These are phyloP conservation scores for Hypoxylon crocopeplum DNA, from an alignment of 495 filamentous ascomycete genomes.

Conservation along the genomic window DNA sequence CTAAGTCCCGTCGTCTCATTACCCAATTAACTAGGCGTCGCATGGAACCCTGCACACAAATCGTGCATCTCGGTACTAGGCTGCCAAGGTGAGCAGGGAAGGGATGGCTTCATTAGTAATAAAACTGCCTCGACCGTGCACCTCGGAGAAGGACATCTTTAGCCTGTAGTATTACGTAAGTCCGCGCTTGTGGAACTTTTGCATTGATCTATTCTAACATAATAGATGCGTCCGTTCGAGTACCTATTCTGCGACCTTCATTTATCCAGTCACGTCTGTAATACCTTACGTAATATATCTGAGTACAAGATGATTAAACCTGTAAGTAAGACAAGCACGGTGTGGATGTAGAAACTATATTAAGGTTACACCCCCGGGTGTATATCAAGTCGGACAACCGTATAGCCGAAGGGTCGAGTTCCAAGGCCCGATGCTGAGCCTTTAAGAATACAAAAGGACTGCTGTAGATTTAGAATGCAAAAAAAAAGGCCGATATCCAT, in stretches of 20 bases:
- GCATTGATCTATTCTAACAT: too few species aligned
- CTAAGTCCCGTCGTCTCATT: conserved; percentile 29
- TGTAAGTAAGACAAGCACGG: conserved; percentile 1
- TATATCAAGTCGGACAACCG: conserved; percentile 10
- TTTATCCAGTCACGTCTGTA: conserved; percentile 14
- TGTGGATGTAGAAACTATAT: conserved; percentile 4
- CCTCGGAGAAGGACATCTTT: conserved; percentile 10
- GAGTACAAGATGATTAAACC: conserved; percentile 5
- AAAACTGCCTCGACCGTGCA: conserved; percentile 5
- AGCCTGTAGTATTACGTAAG: conserved; percentile 35
- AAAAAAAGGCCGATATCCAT: conserved; percentile 27
- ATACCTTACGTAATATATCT: conserved; percentile 25
- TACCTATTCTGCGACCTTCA: conserved; percentile 1
- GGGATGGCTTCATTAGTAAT: conserved; percentile 21
- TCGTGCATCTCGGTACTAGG: conserved; percentile 32
- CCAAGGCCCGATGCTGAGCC: conserved; percentile 20
- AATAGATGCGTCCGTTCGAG: too few species aligned
- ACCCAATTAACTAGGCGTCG: conserved; percentile 25
- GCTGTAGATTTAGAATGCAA: conserved; percentile 6
- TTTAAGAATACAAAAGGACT: neutral
- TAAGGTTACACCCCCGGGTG: neutral
- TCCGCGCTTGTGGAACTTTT: conserved; percentile 19
- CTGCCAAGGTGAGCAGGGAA: conserved; percentile 1
- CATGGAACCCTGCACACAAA: conserved; percentile 20
- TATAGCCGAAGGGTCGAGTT: conserved; percentile 15